Evolutionary conservation across 176 grass and related monocot genomes (phyloP), one percentile per base, ranked within the genome.

Genomic region (Eleusine coracana): DNA sequence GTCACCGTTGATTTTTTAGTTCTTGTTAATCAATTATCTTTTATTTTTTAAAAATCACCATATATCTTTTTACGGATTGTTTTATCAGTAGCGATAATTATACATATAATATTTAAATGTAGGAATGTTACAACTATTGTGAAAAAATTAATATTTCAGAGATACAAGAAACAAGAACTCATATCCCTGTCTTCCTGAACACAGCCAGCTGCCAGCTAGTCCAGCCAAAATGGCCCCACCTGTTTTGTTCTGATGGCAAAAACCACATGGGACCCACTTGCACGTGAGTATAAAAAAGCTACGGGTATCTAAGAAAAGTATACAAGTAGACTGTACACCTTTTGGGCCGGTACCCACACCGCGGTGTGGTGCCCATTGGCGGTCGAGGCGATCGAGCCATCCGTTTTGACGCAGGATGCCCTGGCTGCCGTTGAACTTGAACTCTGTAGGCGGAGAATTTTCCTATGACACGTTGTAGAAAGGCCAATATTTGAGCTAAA

Each of bases 251-350:
- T 28, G 9, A n/a, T 27, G 23, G 14, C 59, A 25, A 27, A 48
- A 28, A 5, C 29, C 10, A 79, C 18, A 20, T 23, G 10, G 63
- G 61, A 1, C 28, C 77, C 29, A 67, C 29, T 38, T 79, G 77
- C 48, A 41, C 49, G 49, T 80, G 78, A 68, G 78, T 6, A 40
- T 9, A 15, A 17, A 28, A 69, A 41, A 20, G 78, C 64, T 40
- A 80, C 78, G 45, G 77, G 63, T 37, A 80, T 80, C 29, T 68
- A 42, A 12, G 37, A 39, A 36, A 49, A 10, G 40, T 66, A 31
- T 66, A 31, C 45, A 42, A 13, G 44, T 20, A 38, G 1, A 68
- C 37, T 20, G 66, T 68, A 59, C 8, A 40, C 16, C 49, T 55
- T n/a, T 39, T 38, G 29, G 31, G 18, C 40, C 9, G 0, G 44